Conservation (phyloP, 148 eudicot genomes). For the Rhododendron williamsianum region DNA sequence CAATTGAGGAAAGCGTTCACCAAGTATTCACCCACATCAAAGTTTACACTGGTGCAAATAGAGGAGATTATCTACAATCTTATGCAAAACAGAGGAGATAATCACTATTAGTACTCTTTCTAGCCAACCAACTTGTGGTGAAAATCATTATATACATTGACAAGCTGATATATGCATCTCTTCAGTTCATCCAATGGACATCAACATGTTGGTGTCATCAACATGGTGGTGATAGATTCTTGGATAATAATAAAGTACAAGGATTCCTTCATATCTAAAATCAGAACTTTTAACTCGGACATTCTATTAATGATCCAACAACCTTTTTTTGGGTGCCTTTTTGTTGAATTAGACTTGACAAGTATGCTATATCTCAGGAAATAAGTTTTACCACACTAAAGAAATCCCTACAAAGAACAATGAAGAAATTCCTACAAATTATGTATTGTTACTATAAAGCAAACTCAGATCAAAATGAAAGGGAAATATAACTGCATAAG, state of each 20-base stretch:
- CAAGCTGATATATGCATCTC: background rate
- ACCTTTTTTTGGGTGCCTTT: background rate
- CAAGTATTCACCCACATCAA: background rate
- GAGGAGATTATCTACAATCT: background rate
- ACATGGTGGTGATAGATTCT: background rate
- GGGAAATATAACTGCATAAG: background rate
- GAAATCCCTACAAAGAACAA: background rate
- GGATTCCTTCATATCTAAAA: conserved; percentile 2
- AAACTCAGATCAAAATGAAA: background rate
- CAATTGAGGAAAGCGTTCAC: background rate
- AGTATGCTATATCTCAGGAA: background rate
- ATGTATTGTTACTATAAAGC: background rate
- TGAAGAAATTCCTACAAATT: background rate
- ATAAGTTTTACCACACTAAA: background rate
- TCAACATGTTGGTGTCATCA: background rate
- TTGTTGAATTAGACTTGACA: background rate
- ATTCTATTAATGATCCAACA: background rate
- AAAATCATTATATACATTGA: background rate
- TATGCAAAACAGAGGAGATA: background rate
- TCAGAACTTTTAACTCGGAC: background rate
- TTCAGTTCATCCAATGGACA: background rate
- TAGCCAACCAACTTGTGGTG: background rate
- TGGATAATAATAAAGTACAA: background rate
- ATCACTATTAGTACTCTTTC: background rate
- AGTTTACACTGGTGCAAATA: background rate